Base-by-base conservation (phyloP, 2,329 filamentous ascomycete genomes). In the Endoconidiophora laricicola region DNA sequence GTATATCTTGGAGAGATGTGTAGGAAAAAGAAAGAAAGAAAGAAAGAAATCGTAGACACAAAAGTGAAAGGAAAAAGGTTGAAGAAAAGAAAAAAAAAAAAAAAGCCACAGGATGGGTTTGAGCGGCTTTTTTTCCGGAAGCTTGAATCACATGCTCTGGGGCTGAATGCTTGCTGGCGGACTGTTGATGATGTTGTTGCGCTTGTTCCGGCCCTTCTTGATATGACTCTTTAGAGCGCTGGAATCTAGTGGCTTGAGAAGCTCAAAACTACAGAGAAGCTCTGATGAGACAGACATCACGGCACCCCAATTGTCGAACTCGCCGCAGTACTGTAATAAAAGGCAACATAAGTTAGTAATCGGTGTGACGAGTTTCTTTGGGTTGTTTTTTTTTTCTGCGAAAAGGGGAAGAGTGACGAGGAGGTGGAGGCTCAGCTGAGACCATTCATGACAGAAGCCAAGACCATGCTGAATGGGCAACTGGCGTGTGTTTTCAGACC, bases 221-320 rank as follows among this genome's bases (percentile, higher is more conserved):
- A 98, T 98, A 62, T 98, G 91, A 58, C 83, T 95, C 74, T 98
- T 98, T 55, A 98, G 72, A 33, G 90, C 90, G 59, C 85, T 93
- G 10, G 88, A 95, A 65, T 98, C 91, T 44, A 98, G 74, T 6
- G 91, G 91, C 65, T 98, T 98, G 54, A 98, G 73, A 14, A 98
- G 73, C 66, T 98, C 91, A 61, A 98, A 98, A 62, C 88, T 95
- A 68, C 91, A 98, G 1, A 98, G 76, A 48, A 98, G 68, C 64
- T 96, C 91, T 12, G 78, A 78, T 1, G 87, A 95, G 20, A 98
- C 91, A 2, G 90, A 94, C 91, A 98, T 98, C 57, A 96, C 88
- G 12, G 91, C 91, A 18, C 91, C 91, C 86, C 91, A 96, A 56
- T 98, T 98, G 63, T 98, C 91, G 57, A 98, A 98, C 65, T 98